Evolutionary conservation across 148 eudicot species (phyloP), one percentile per base, ranked within the genome.

Genomic region (Rhododendron williamsianum): DNA sequence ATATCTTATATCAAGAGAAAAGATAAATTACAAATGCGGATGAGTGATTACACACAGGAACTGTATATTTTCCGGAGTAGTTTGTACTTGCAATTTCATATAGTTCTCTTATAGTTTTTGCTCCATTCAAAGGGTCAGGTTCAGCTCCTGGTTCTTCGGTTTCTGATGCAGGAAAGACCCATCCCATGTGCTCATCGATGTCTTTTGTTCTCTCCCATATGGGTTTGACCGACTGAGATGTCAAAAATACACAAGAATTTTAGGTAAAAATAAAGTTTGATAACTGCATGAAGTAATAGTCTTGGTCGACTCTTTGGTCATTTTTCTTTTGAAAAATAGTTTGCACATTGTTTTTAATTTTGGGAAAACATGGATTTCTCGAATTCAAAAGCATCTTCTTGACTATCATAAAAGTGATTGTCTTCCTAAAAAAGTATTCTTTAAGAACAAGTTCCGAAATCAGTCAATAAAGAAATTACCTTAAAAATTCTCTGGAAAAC

Each of bases 81-180:
- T 92, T 92, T 27, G 90, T 60, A 90, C 95, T 95, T 46, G 99
- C 99, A 81, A 96, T 87, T 89, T 95, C 99, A 83, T 96, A 96
- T 78, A 96, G 87, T 41, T 91, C 93, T 89, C 99, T 88, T 54
- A 93, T 87, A 82, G 87, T 93, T 82, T 90, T 95, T 54, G 97
- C 93, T 84, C 98, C 96, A 90, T 95, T 90, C 67, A 94, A 84
- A 15, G 81, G 82, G 84, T 96, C 99, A 58, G 90, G 91, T 78
- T 88, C 91, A 80, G 94, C 97, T 83, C 93, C 99, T 36, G 92
- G 86, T 87, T 95, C 98, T 88, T 94, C 98, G 9, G 82, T 69
- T 88, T 91, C 91, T n/a, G 95, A 91, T 77, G 85, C 86, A 45
- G 99, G 94, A 89, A 96, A 96, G 81, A 95, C 91, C 99, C 99